Evolutionary conservation across 768 basidiomycete genomes (phyloP), one percentile per base, ranked within the genome.

Genomic region (Lactarius indigo): DNA sequence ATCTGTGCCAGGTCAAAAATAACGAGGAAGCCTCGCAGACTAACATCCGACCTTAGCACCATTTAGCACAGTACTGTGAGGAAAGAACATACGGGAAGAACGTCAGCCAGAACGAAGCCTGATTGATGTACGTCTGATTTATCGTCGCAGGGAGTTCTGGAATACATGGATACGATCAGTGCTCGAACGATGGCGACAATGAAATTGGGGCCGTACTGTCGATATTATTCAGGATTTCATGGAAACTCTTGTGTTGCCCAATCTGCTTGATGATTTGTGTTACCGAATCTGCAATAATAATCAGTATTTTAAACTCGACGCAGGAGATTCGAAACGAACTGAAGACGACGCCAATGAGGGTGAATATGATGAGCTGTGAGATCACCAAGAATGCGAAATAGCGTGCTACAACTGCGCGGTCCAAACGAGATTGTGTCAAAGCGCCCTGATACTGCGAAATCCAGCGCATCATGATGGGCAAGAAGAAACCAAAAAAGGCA

Each of bases 1-100:
- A 98, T 86, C 77, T 99, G 97, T 7, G 97, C 96, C 39, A 99
- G 81, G 75, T 99, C 97, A 74, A 98, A 98, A 64, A 98, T 81
- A 12, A 87, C 90, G 50, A 98, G 84, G 84, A 98, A 97, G 30
- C 96, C 97, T 74, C 96, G 92, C 42, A 98, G 82, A 8, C 92
- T 93, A 70, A 26, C 64, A 58, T 71, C 50, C 35, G 39, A 31
- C 42, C 10, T 17, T 39, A 68, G 35, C 57, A 57, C 26, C 47
- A 54, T 59, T 37, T 55, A 15, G 7, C 28, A 5, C 50, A 12
- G 37, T 9, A 17, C 8, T 2, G 61, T 44, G 52, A 63, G 41
- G 57, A 26, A 28, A 68, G 57, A 56, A 80, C 90, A n/a, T 75
- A 94, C 89, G 95, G 94, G 81, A 96, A 93, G 80, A 88, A 96